A percentile compares a stretch with the other conserved stretches of the same genome.
Evolutionary conservation across 306 rosid genomes (phyloP).

Genomic region (Prunus fruticosa): DNA sequence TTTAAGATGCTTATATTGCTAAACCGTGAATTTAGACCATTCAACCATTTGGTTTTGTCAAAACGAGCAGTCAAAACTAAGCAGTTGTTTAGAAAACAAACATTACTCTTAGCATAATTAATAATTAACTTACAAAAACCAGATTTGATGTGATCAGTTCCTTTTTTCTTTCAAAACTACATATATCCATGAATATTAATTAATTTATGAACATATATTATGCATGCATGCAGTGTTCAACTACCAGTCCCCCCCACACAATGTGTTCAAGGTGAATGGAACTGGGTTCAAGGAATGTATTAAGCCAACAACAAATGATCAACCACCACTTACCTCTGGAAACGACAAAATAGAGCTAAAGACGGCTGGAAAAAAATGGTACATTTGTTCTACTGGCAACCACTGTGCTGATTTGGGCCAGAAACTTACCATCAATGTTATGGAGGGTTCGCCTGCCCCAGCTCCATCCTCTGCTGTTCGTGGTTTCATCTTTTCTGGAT

Average conservation of each 20-base stretch:
- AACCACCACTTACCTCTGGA: background rate
- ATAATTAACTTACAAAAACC: no score
- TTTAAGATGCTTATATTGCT: background rate
- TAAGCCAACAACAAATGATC: background rate
- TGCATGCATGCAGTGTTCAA: conserved; percentile 20
- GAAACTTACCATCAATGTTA: background rate
- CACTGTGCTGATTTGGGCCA: background rate
- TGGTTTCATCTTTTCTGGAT: background rate
- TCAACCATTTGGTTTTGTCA: no score
- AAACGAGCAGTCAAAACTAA: no score
- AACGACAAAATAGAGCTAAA: conserved; percentile 6
- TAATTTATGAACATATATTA: background rate
- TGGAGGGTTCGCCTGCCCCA: background rate
- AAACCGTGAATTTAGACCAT: no score
- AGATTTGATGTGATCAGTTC: no score
- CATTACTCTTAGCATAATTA: no score
- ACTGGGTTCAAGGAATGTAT: conserved; percentile 12
- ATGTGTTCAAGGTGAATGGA: conserved; percentile 24
- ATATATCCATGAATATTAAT: no score
- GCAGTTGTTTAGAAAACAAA: no score
- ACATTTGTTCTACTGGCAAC: background rate
- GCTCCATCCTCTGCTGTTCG: background rate
- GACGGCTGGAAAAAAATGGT: conserved; percentile 22
- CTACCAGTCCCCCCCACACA: conserved; percentile 2
- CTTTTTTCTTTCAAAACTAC: no score